These are phyloP conservation scores for Hypoxylon perforatum DNA, from an alignment of 495 filamentous ascomycete genomes.

Conservation along the genomic window DNA sequence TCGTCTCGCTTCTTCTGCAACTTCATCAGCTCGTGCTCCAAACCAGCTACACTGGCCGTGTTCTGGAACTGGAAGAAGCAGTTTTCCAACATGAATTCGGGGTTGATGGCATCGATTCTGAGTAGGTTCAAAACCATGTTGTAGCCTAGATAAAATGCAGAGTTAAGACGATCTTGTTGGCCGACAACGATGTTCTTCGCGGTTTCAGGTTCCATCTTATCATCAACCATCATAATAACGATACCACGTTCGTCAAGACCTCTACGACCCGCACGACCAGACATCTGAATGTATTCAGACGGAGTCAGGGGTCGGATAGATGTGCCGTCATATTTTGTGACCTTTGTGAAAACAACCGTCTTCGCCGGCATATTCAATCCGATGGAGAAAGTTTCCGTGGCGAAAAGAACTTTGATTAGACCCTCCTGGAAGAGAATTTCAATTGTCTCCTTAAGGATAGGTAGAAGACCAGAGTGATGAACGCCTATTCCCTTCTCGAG, in stretches of 20 bases:
- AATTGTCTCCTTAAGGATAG: slow-evolving; percentile 97
- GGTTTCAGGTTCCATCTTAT: slow-evolving; percentile 92
- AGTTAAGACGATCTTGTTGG: slow-evolving; percentile 95
- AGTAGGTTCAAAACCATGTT: slow-evolving; percentile 98
- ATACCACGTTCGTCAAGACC: slow-evolving; percentile 98
- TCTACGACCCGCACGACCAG: slow-evolving; percentile 92
- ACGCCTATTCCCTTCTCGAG: slow-evolving; percentile 93
- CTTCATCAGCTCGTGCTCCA: slow-evolving; percentile 82
- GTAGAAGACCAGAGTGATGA: slow-evolving; percentile 94
- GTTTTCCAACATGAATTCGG: slow-evolving; percentile 94
- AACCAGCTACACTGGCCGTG: slow-evolving; percentile 79
- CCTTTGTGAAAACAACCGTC: slow-evolving; percentile 96
- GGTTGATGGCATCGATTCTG: slow-evolving; percentile 94
- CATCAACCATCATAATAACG: slow-evolving; percentile 99
- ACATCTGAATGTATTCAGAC: slow-evolving; percentile 99
- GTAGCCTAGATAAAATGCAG: slow-evolving; percentile 97
- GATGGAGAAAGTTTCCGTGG: slow-evolving; percentile 98
- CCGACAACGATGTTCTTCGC: slow-evolving; percentile 95
- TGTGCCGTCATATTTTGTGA: slow-evolving; percentile 93
- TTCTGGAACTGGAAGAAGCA: slow-evolving; percentile 99
- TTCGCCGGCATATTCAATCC: slow-evolving; percentile 99
- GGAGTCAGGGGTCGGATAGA: slow-evolving; percentile 85
- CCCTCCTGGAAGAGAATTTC: slow-evolving; percentile 99
- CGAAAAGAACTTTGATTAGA: slow-evolving; percentile 96
- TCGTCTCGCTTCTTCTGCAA: slow-evolving; percentile 76